Base-by-base conservation (phyloP, 495 filamentous ascomycete genomes). In the Bacidia rubella region DNA sequence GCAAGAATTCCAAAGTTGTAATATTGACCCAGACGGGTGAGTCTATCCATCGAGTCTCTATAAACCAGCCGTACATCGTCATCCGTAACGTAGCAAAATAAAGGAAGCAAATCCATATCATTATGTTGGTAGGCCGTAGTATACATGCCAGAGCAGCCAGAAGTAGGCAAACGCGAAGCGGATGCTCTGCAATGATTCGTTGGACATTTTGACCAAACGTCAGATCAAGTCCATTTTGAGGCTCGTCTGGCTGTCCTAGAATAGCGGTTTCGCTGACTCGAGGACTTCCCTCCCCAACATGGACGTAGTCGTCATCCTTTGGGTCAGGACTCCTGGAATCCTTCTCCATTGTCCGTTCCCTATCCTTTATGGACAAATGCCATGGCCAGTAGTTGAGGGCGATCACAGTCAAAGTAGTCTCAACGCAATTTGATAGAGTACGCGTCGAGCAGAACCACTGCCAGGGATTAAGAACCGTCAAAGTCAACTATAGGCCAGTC, bases 371-470 rank as follows among this genome's bases (percentile, higher is more conserved):
- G 24, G 71, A 73, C 76, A 74, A 78, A 48, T 74, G 64, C 93
- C 92, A 97, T 17, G 92, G 92, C 90, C 89, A 97, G 52, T 80
- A 76, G 57, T 78, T 77, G 15, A 96, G 68, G 3, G 90, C 92
- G 50, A 79, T 71, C 51, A 86, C 72, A 12, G 92, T 96, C 55
- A 99, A 61, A 2, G 83, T 86, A 1, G 86, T 93, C 70, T 99
- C 92, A 9, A 95, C 68, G 51, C 82, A 92, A 67, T 97, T 99
- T 39, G 89, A 96, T 49, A 99, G 78, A 0, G 92, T 94, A 52
- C 92, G 77, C 1, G 87, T 93, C 0, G 90, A 89, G 65, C 84
- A 93, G 65, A 93, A 96, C 85, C 84, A 99, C 64, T 96, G 88
- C 87, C 93, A 99, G 17, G 92, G 88, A 62, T 80, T 97, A 56